phyloP scores from a whole-genome alignment of 2,329 filamentous ascomycete species.

The Dactylellina parvicollis region DNA sequence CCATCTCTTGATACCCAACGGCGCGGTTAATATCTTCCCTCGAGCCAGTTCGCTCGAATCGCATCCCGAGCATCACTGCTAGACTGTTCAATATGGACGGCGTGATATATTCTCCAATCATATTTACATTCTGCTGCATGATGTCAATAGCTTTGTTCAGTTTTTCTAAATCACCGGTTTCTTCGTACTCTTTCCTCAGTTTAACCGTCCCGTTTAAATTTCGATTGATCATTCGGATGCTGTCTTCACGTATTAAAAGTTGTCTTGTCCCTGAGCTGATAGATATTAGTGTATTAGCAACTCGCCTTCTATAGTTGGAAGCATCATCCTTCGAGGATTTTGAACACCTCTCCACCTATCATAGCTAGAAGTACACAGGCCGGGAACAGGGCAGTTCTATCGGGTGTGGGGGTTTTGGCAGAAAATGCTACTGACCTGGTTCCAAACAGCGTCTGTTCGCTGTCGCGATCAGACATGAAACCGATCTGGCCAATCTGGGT shows the following conservation, averaged over 20 bases:
- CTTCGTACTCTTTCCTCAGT: neutral
- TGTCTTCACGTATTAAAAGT: slow-evolving; percentile 1
- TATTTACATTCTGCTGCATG: neutral
- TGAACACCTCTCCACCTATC: neutral
- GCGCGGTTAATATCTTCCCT: slow-evolving; percentile 9
- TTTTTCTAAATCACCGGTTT: slow-evolving; percentile 8
- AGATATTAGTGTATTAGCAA: slow-evolving; percentile 8
- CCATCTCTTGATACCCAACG: neutral
- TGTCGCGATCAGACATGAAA: too few relatives aligned
- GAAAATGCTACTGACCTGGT: too few relatives aligned
- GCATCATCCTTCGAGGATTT: neutral
- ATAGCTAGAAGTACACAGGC: neutral
- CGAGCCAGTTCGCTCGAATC: neutral
- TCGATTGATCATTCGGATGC: neutral
- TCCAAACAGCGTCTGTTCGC: too few relatives aligned
- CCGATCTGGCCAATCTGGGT: too few relatives aligned
- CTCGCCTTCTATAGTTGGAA: neutral
- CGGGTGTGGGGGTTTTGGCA: too few relatives aligned
- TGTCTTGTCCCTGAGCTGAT: neutral
- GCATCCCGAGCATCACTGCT: neutral
- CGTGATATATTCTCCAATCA: neutral
- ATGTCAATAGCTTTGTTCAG: slow-evolving; percentile 5
- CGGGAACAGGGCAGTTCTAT: slow-evolving; percentile 2
- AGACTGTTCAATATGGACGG: neutral
- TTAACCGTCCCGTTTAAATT: neutral